Conservation (phyloP, 768 basidiomycete genomes). For the Suillus ampliporus region DNA sequence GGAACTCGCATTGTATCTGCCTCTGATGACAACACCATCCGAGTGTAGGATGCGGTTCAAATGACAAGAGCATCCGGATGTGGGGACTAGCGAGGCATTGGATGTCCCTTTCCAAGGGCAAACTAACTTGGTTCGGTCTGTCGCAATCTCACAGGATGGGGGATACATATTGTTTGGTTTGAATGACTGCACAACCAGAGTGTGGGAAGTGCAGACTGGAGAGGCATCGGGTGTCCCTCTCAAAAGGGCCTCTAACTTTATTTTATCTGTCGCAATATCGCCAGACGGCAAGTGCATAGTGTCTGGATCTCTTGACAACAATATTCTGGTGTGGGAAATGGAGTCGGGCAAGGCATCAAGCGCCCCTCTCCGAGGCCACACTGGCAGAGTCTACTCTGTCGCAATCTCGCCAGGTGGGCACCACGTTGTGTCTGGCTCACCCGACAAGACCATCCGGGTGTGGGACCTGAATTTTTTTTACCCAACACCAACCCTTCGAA, state of each 20-base stretch:
- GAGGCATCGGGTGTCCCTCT: not conserved
- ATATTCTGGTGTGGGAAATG: slow-evolving; percentile 20
- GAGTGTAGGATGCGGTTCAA: slow-evolving; percentile 9
- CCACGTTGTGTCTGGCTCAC: not conserved
- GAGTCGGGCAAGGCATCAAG: not conserved
- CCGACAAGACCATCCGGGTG: not conserved
- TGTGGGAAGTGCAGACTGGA: slow-evolving; percentile 3
- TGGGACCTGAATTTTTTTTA: slow-evolving; percentile 1
- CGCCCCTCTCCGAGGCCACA: not conserved
- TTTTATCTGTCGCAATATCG: slow-evolving; percentile 4
- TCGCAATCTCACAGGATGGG: slow-evolving; percentile 22
- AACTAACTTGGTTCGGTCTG: slow-evolving; percentile 11
- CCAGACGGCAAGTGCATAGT: slow-evolving; percentile 15
- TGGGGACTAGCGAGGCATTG: slow-evolving; percentile 9
- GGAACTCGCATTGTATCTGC: slow-evolving; percentile 7
- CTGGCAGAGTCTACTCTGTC: not conserved
- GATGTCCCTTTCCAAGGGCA: slow-evolving; percentile 3
- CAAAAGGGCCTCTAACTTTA: not conserved
- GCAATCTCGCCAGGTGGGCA: slow-evolving; percentile 3
- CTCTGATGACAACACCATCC: slow-evolving; percentile 5
- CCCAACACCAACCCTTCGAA: too few species aligned
- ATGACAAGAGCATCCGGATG: slow-evolving; percentile 3
- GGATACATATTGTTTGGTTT: slow-evolving; percentile 10
- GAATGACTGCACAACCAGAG: not conserved
- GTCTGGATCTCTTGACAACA: slow-evolving; percentile 17